phyloP scores from a whole-genome alignment of 2,329 filamentous ascomycete genomes.

The Chaetomium olivaceum region DNA sequence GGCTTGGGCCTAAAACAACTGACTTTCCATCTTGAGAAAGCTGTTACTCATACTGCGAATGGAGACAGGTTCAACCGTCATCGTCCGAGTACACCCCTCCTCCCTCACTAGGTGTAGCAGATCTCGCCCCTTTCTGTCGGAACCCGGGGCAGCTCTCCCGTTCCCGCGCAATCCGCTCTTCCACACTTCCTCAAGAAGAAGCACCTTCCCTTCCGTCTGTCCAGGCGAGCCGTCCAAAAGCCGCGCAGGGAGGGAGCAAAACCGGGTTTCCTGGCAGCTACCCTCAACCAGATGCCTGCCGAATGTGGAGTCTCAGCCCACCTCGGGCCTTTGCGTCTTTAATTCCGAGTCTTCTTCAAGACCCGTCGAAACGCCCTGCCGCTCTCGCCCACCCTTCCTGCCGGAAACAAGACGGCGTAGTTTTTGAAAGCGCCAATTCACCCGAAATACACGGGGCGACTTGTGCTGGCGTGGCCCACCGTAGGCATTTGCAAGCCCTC shows the following conservation, averaged over 20 bases:
- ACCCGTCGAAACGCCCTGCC: neutral
- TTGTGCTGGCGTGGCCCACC: constrained; percentile 5
- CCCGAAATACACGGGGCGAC: constrained; percentile 1
- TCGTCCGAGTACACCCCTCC: too few species aligned
- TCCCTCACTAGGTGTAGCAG: neutral
- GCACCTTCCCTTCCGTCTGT: neutral
- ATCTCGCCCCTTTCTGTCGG: neutral
- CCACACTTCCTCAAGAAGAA: neutral
- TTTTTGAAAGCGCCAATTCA: neutral
- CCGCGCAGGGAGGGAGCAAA: neutral
- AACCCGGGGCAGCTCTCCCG: neutral
- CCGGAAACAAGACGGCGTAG: neutral
- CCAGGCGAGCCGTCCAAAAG: constrained; percentile 7
- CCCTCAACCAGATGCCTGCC: neutral
- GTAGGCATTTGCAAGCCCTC: neutral
- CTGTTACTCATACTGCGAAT: neutral
- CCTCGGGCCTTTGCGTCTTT: neutral
- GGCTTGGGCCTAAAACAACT: too few species aligned
- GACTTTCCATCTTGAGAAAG: too few species aligned
- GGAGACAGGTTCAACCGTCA: neutral
- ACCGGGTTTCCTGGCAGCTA: neutral
- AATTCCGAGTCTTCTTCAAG: too few species aligned
- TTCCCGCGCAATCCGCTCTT: neutral
- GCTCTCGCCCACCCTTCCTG: neutral
- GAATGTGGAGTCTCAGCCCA: neutral